Percentiles rank a stretch among this genome's conserved stretches.
These are phyloP conservation scores for Arabidopsis lyrata DNA, from an alignment of 441 rosid species.

Conservation along the genomic window DNA sequence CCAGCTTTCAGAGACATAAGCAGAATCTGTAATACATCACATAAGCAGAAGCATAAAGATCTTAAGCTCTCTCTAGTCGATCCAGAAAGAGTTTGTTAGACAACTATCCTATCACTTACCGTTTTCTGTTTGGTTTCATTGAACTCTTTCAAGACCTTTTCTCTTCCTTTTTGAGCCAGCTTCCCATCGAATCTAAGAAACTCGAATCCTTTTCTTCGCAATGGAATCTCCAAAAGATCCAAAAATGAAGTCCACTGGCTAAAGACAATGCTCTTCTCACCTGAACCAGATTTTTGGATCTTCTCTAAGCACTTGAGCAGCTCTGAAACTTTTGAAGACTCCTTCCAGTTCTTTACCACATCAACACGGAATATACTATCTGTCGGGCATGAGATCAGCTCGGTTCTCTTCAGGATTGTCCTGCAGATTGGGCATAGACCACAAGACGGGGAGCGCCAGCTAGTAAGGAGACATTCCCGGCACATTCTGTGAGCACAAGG, in stretches of 20 bases:
- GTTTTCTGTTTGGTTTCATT: slow-evolving; percentile 60
- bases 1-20: slow-evolving; percentile 78
- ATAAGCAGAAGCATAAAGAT: slow-evolving; percentile 7
- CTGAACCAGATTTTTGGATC: slow-evolving; percentile 47
- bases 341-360: slow-evolving; percentile 68
- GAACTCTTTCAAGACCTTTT: slow-evolving; percentile 69
- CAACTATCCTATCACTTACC: slow-evolving; percentile 44
- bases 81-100: not conserved
- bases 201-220: slow-evolving; percentile 54
- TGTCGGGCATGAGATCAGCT: slow-evolving; percentile 67
- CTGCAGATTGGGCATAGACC: slow-evolving; percentile 71
- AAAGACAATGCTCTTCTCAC: slow-evolving; percentile 74
- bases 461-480: slow-evolving; percentile 69
- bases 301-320: slow-evolving; percentile 61
- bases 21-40: slow-evolving; percentile 52
- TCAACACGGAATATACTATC: slow-evolving; percentile 65
- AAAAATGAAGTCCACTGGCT: slow-evolving; percentile 82
- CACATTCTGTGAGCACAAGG: slow-evolving; percentile 80
- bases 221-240: slow-evolving; percentile 68
- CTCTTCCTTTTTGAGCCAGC: slow-evolving; percentile 64
- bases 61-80: not conserved
- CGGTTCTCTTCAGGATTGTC: slow-evolving; percentile 52
- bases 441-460: slow-evolving; percentile 59
- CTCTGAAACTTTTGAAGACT: slow-evolving; percentile 67
- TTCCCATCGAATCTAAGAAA: slow-evolving; percentile 69